These are phyloP conservation scores for Solanum aculeatissimum DNA, from an alignment of 305 asterid species.

Conservation along the genomic window DNA sequence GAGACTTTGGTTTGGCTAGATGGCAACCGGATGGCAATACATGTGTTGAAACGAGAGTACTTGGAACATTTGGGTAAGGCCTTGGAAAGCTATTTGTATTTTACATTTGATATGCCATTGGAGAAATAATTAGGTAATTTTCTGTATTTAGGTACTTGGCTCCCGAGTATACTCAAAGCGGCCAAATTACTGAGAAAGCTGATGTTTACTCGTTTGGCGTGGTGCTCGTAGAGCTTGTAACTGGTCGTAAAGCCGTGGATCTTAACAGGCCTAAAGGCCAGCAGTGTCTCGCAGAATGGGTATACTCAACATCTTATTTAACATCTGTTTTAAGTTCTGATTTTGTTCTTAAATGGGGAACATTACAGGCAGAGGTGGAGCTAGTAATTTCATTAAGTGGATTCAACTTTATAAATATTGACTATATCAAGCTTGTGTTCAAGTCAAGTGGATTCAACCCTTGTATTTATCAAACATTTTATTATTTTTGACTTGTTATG, in stretches of 20 bases:
- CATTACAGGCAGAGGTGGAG: neutral
- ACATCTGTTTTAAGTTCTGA: neutral
- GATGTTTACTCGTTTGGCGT: slow-evolving; percentile 40
- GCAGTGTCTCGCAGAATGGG: slow-evolving; percentile 34
- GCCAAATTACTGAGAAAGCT: slow-evolving; percentile 19
- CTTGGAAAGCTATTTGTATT: neutral
- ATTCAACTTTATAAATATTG: too few relatives aligned
- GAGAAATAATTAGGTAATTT: neutral
- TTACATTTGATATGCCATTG: neutral
- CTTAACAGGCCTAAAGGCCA: slow-evolving; percentile 13
- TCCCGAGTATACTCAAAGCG: slow-evolving; percentile 34
- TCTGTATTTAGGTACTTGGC: slow-evolving; percentile 35
- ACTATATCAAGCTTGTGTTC: too few relatives aligned
- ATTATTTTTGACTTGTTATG: too few relatives aligned
- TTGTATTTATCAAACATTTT: too few relatives aligned
- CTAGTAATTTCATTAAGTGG: too few relatives aligned
- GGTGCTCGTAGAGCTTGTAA: slow-evolving; percentile 33
- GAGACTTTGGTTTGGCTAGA: slow-evolving; percentile 35
- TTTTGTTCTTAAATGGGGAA: neutral
- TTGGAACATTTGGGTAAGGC: slow-evolving; percentile 20
- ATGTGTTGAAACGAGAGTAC: slow-evolving; percentile 1
- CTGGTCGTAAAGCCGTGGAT: slow-evolving; percentile 27
- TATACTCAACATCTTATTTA: slow-evolving; percentile 3
- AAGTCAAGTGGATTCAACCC: too few relatives aligned
- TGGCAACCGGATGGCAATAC: slow-evolving; percentile 20